Conservation (phyloP, 2,329 filamentous ascomycete genomes). For the Emergomyces pasteurianus region DNA sequence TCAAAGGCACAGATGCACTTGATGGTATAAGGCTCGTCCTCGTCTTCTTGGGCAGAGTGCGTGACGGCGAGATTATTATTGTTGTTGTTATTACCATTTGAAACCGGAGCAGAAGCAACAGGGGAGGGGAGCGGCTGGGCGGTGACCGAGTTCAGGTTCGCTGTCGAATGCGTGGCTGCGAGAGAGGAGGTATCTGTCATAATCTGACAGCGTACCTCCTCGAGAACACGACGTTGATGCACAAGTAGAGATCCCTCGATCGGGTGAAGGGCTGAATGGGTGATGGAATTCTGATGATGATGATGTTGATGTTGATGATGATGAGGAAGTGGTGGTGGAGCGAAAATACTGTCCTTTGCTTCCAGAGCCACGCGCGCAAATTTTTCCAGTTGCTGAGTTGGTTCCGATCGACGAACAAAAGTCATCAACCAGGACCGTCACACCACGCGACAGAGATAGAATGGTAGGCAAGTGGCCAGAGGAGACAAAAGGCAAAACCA, state of each 20-base stretch:
- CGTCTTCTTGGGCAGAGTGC: conserved; percentile 30
- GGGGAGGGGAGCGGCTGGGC: conserved; percentile 30
- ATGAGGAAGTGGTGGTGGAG: not conserved
- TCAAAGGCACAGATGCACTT: conserved; percentile 92
- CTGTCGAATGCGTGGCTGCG: conserved; percentile 37
- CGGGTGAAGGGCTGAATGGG: not conserved
- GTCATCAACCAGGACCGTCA: not conserved
- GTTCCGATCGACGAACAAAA: conserved; percentile 3
- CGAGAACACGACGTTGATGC: conserved; percentile 11
- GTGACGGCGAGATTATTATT: conserved; percentile 19
- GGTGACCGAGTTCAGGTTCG: conserved; percentile 36
- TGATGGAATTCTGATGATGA: conserved; percentile 5
- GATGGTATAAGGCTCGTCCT: conserved; percentile 61
- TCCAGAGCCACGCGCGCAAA: not conserved
- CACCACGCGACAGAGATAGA: not conserved
- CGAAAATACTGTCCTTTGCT: not conserved
- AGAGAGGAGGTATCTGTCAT: conserved; percentile 43
- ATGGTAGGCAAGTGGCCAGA: too few species aligned
- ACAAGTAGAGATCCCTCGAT: conserved; percentile 1
- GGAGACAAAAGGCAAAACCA: not conserved
- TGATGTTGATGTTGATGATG: not conserved
- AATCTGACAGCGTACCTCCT: conserved; percentile 41
- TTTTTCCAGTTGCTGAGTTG: not conserved
- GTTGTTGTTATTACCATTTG: conserved; percentile 24
- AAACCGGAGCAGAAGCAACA: conserved; percentile 26